These are phyloP conservation scores for Aspergillus sp. DNA, from an alignment of 2,329 filamentous ascomycete genomes.

Conservation along the genomic window DNA sequence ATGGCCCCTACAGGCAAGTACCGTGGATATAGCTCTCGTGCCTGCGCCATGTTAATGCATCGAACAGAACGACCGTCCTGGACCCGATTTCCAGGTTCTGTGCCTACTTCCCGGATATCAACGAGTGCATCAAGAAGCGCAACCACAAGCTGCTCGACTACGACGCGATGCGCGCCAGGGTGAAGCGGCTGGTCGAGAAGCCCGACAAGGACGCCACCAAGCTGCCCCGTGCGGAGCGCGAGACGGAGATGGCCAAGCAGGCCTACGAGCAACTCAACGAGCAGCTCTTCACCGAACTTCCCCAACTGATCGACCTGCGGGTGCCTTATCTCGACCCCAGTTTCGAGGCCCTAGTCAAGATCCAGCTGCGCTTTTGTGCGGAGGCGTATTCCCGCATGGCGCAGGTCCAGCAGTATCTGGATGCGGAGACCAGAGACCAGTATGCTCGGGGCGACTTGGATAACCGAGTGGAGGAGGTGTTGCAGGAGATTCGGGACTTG, in stretches of 20 bases:
- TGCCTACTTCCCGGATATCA: conserved; percentile 97
- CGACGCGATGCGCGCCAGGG: conserved; percentile 89
- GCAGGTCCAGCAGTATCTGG: conserved; percentile 97
- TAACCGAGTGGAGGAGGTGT: conserved; percentile 84
- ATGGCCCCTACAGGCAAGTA: conserved; percentile 80
- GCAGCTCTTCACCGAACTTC: conserved; percentile 86
- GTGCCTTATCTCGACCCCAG: conserved; percentile 96
- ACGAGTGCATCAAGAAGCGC: conserved; percentile 99
- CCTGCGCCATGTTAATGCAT: not conserved
- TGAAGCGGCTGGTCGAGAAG: conserved; percentile 96
- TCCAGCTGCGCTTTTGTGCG: conserved; percentile 94
- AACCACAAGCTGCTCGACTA: conserved; percentile 98
- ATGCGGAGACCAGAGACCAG: conserved; percentile 91
- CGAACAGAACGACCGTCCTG: conserved; percentile 74
- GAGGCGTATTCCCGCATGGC: conserved; percentile 98
- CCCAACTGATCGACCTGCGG: conserved; percentile 92
- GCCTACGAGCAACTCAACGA: conserved; percentile 98
- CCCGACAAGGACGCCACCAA: conserved; percentile 98
- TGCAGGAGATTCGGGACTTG: conserved; percentile 94
- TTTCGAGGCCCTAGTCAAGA: conserved; percentile 98
- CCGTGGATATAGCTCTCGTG: conserved; percentile 1
- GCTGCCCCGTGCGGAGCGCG: conserved; percentile 91
- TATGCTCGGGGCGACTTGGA: conserved; percentile 94
- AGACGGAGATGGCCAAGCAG: conserved; percentile 87
- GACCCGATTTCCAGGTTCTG: conserved; percentile 96